These are phyloP conservation scores for Sergeia podlipaevii DNA, from an alignment of 208 protist genomes.

Conservation along the genomic window DNA sequence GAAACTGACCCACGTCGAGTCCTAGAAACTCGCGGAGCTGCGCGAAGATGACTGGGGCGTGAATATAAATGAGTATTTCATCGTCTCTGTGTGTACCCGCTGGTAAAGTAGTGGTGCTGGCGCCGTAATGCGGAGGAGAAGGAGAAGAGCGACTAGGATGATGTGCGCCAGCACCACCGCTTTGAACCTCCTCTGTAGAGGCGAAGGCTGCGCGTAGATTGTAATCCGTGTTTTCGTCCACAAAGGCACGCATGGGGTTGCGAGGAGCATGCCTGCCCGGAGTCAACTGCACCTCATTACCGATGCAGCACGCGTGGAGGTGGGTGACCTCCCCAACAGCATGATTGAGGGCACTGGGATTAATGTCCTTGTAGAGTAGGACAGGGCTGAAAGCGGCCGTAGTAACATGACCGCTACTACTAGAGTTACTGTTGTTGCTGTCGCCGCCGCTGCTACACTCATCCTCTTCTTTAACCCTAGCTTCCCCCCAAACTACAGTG, in stretches of 20 bases:
- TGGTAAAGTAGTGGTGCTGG: conserved; percentile 2
- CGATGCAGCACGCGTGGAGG: conserved; percentile 47
- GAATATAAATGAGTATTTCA: conserved; percentile 62
- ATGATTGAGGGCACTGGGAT: conserved; percentile 41
- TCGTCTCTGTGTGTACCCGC: too few species aligned
- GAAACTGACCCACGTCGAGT: conserved; percentile 51
- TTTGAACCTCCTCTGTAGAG: too few species aligned
- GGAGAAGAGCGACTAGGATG: too few species aligned
- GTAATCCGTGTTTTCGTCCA: conserved; percentile 27
- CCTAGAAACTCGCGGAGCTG: conserved; percentile 71
- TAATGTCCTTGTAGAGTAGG: conserved; percentile 27
- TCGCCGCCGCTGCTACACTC: too few species aligned
- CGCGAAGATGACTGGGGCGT: conserved; percentile 75
- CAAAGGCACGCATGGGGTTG: conserved; percentile 28
- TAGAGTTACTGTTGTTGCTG: not conserved
- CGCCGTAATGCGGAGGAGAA: not conserved
- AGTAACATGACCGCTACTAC: not conserved
- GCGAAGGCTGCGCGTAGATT: conserved; percentile 17
- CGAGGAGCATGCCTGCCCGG: conserved; percentile 11
- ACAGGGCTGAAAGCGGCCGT: not conserved
- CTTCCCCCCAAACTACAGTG: too few species aligned
- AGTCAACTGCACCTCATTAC: conserved; percentile 35
- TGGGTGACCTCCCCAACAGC: conserved; percentile 67
- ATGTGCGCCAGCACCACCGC: too few species aligned
- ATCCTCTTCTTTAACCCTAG: too few species aligned